Evolutionary conservation across 768 basidiomycete species (phyloP).

Genomic region (Suillus occidentalis): DNA sequence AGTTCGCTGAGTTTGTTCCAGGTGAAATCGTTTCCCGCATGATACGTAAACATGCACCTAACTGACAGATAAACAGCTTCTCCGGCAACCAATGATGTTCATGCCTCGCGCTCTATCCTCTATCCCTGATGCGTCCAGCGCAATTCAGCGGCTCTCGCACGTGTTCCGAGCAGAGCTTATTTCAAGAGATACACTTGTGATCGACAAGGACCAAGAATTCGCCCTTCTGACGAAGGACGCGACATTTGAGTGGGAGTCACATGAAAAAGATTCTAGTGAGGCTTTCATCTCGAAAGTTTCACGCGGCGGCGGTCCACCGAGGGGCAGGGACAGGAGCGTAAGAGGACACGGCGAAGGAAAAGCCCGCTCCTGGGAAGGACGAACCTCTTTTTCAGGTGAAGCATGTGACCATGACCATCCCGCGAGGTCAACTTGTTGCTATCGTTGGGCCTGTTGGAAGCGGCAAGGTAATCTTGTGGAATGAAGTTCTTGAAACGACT

Average conservation of each 20-base stretch:
- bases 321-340: not conserved
- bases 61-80: slow-evolving; percentile 38
- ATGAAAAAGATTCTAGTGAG: slow-evolving; percentile 12
- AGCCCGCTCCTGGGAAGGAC: slow-evolving; percentile 10
- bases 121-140: slow-evolving; percentile 64
- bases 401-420: slow-evolving; percentile 51
- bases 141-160: slow-evolving; percentile 48
- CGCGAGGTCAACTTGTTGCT: slow-evolving; percentile 58
- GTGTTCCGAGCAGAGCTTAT: slow-evolving; percentile 53
- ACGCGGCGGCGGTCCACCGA: slow-evolving; percentile 5
- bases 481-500: not conserved
- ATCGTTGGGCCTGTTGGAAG: slow-evolving; percentile 71
- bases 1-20: slow-evolving; percentile 63
- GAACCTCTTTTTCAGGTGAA: slow-evolving; percentile 43
- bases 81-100: slow-evolving; percentile 71
- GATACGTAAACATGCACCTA: not conserved
- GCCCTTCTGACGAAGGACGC: slow-evolving; percentile 55
- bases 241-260: slow-evolving; percentile 65
- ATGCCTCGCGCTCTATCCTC: slow-evolving; percentile 61
- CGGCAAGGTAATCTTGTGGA: slow-evolving; percentile 45
- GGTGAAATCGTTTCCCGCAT: slow-evolving; percentile 21
- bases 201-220: slow-evolving; percentile 45
- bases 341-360: slow-evolving; percentile 14
- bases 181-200: slow-evolving; percentile 37
- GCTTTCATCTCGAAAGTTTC: slow-evolving; percentile 6